Evolutionary conservation across 2,329 filamentous ascomycete species (phyloP).

Genomic region (Clonostachys chloroleuca): DNA sequence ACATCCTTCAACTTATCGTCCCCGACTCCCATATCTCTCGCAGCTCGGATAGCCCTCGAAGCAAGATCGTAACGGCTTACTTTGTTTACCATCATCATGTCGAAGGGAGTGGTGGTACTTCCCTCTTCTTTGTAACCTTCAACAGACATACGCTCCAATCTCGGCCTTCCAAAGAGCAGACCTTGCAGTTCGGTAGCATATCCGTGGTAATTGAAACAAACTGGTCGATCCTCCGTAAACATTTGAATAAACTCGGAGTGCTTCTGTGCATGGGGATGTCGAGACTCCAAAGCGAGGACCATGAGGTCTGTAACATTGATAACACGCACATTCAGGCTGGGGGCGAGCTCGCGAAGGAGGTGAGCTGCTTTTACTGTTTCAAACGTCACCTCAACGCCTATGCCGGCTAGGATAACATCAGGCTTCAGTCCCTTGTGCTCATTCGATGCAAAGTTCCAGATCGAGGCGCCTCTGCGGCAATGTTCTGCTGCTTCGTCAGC

Average conservation of each 20-base stretch:
- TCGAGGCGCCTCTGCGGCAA: slow-evolving; percentile 52
- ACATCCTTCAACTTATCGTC: slow-evolving; percentile 41
- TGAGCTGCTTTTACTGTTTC: slow-evolving; percentile 59
- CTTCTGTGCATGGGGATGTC: slow-evolving; percentile 55
- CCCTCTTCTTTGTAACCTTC: slow-evolving; percentile 62
- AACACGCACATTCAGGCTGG: slow-evolving; percentile 52
- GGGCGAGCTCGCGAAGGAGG: slow-evolving; percentile 42
- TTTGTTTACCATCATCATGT: slow-evolving; percentile 63
- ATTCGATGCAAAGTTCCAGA: slow-evolving; percentile 59
- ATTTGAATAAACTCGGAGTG: slow-evolving; percentile 46
- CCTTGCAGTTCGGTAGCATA: slow-evolving; percentile 58
- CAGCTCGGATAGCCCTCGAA: slow-evolving; percentile 45
- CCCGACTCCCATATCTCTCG: slow-evolving; percentile 16
- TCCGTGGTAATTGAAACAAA: slow-evolving; percentile 66
- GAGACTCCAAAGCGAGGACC: slow-evolving; percentile 49
- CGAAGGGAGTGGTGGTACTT: slow-evolving; percentile 63
- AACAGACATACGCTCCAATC: slow-evolving; percentile 46
- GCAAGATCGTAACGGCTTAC: slow-evolving; percentile 58
- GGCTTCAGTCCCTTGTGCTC: slow-evolving; percentile 45
- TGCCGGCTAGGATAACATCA: slow-evolving; percentile 59
- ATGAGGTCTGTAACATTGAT: slow-evolving; percentile 65
- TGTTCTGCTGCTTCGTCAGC: slow-evolving; percentile 56
- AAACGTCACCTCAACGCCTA: slow-evolving; percentile 62
- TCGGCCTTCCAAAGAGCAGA: slow-evolving; percentile 52
- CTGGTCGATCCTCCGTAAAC: slow-evolving; percentile 49